These are phyloP conservation scores for Paraphoma chrysanthemicola DNA, from an alignment of 2,329 filamentous ascomycete genomes.

Conservation along the genomic window DNA sequence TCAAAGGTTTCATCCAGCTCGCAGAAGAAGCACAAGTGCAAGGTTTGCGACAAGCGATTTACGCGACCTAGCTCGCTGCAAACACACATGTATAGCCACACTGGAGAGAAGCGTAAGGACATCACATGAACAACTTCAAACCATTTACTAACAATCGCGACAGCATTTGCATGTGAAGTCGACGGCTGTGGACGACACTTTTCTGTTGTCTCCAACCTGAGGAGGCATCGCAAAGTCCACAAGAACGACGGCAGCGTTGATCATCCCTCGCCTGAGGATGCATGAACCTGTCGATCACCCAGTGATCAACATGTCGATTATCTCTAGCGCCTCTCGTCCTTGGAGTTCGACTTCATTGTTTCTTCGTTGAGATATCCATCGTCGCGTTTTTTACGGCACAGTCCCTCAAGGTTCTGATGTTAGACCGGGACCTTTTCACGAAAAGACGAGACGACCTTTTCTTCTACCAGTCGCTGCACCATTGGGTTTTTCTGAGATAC, in stretches of 20 bases:
- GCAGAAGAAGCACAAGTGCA: conserved; percentile 99
- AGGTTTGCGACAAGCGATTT: conserved; percentile 97
- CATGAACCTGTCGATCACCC: conserved; percentile 37
- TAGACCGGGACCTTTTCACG: conserved; percentile 30
- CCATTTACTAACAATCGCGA: conserved; percentile 11
- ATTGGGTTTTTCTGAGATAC: conserved; percentile 31
- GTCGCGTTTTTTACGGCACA: conserved; percentile 37
- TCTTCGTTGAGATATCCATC: conserved; percentile 47
- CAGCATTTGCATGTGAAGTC: conserved; percentile 92
- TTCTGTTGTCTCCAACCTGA: conserved; percentile 94
- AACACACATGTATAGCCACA: conserved; percentile 98
- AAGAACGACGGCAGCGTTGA: conserved; percentile 68
- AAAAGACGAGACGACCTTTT: conserved; percentile 38
- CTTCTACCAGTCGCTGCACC: conserved; percentile 40
- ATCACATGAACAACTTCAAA: not conserved
- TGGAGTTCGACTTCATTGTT: conserved; percentile 23
- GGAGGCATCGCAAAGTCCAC: conserved; percentile 95
- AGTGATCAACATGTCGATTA: conserved; percentile 25
- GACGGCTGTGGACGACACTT: conserved; percentile 96
- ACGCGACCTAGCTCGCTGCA: conserved; percentile 92
- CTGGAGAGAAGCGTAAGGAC: conserved; percentile 93
- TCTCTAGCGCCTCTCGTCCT: conserved; percentile 6
- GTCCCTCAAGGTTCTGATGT: conserved; percentile 28
- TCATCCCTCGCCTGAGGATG: conserved; percentile 58
- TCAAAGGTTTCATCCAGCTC: conserved; percentile 95